These are phyloP conservation scores for Vanrija sp. DNA, from an alignment of 1,284 basidiomycete genomes.

Conservation along the genomic window DNA sequence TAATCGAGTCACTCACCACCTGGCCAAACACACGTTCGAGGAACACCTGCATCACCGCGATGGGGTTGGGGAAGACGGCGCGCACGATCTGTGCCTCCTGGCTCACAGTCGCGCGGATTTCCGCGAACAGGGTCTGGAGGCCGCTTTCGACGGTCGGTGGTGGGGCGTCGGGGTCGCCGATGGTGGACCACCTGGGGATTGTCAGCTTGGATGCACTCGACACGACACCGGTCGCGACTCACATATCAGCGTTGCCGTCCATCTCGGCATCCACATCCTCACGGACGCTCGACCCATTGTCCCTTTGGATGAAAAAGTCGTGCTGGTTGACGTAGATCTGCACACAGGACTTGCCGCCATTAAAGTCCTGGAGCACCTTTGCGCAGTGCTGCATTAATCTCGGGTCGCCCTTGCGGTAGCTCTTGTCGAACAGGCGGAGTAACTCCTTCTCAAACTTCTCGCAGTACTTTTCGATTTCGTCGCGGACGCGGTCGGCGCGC, in stretches of 20 bases:
- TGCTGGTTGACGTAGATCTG: constrained; percentile 99
- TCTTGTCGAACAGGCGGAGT: constrained; percentile 89
- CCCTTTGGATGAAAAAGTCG: constrained; percentile 91
- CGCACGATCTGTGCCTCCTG: constrained; percentile 98
- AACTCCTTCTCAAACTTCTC: constrained; percentile 99
- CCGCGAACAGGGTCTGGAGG: constrained; percentile 72
- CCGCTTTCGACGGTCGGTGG: constrained; percentile 79
- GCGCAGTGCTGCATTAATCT: constrained; percentile 99
- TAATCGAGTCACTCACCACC: constrained; percentile 60
- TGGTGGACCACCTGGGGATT: constrained; percentile 64
- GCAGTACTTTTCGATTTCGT: constrained; percentile 82
- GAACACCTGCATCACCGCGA: constrained; percentile 98
- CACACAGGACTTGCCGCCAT: constrained; percentile 92
- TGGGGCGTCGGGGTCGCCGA: constrained; percentile 73
- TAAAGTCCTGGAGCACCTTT: constrained; percentile 94
- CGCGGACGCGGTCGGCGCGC: constrained; percentile 52
- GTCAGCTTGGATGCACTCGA: neutral
- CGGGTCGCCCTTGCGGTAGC: constrained; percentile 93
- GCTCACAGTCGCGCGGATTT: constrained; percentile 86
- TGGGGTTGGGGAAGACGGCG: constrained; percentile 95
- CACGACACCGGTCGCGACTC: too few relatives aligned
- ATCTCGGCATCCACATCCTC: constrained; percentile 39
- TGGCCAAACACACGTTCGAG: constrained; percentile 97
- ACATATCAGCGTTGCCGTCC: constrained; percentile 59
- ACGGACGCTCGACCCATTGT: constrained; percentile 55